Evolutionary conservation across 768 basidiomycete genomes (phyloP).

Genomic region (Pluteus cervinus): DNA sequence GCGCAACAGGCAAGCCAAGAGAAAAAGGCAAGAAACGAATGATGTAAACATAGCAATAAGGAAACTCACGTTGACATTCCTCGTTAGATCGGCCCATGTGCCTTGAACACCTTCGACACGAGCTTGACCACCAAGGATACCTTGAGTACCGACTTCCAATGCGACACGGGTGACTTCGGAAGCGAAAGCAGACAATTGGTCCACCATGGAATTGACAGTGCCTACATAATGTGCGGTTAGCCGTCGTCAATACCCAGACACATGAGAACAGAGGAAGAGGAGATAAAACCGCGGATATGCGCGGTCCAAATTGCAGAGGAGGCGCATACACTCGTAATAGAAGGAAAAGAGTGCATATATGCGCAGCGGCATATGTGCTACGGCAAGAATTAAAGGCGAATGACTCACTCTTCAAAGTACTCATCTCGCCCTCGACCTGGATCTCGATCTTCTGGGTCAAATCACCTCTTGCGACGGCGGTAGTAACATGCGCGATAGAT

Average conservation of each 20-base stretch:
- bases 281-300: background rate
- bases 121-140: constrained; percentile 87
- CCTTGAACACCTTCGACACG: constrained; percentile 88
- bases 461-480: constrained; percentile 87
- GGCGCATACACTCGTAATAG: too few relatives aligned
- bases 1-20: background rate
- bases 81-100: constrained; percentile 87
- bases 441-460: constrained; percentile 92
- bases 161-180: constrained; percentile 80
- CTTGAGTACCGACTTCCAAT: constrained; percentile 85
- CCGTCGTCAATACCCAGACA: background rate
- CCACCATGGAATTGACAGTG: constrained; percentile 94
- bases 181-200: constrained; percentile 81
- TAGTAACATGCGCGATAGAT: constrained; percentile 80
- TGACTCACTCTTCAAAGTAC: constrained; percentile 54
- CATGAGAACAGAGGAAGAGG: background rate
- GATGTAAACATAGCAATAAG: constrained; percentile 2
- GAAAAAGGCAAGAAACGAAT: background rate
- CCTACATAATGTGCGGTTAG: constrained; percentile 17
- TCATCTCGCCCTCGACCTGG: constrained; percentile 82
- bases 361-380: too few relatives aligned
- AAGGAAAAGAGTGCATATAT: too few relatives aligned
- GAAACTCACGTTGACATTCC: constrained; percentile 76
- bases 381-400: constrained; percentile 1
- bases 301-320: too few relatives aligned